Conservation (phyloP, 2,329 filamentous ascomycete genomes). For the Fusarium transvaalense region DNA sequence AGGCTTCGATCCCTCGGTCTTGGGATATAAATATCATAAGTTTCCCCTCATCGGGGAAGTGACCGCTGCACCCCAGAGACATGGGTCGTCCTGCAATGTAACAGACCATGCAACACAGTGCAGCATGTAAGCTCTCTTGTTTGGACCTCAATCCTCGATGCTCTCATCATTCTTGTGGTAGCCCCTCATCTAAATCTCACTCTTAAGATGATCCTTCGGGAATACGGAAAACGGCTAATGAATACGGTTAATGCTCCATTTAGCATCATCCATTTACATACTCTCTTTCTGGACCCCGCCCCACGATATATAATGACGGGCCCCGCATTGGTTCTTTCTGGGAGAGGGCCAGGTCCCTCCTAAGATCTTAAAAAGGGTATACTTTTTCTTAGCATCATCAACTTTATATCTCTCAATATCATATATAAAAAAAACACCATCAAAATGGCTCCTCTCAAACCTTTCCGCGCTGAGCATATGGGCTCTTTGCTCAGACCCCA, state of each 20-base stretch:
- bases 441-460: constrained; percentile 53
- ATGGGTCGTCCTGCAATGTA: background rate
- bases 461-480: constrained; percentile 82
- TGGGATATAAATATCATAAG: constrained; percentile 1
- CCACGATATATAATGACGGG: constrained; percentile 13
- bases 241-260: constrained; percentile 15
- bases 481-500: constrained; percentile 80
- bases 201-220: background rate
- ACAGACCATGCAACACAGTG: constrained; percentile 20
- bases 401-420: background rate
- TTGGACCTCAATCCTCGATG: background rate
- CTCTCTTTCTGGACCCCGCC: constrained; percentile 26
- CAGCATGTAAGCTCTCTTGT: background rate
- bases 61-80: background rate
- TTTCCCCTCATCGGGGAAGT: background rate
- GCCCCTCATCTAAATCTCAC: constrained; percentile 26
- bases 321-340: constrained; percentile 28
- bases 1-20: background rate
- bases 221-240: constrained; percentile 21
- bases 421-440: background rate
- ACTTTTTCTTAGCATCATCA: background rate
- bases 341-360: constrained; percentile 26
- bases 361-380: background rate
- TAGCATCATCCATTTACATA: constrained; percentile 24
- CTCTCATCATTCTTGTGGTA: background rate